phyloP scores from a whole-genome alignment of 2,329 filamentous ascomycete genomes.

The Colletotrichum phormii region DNA sequence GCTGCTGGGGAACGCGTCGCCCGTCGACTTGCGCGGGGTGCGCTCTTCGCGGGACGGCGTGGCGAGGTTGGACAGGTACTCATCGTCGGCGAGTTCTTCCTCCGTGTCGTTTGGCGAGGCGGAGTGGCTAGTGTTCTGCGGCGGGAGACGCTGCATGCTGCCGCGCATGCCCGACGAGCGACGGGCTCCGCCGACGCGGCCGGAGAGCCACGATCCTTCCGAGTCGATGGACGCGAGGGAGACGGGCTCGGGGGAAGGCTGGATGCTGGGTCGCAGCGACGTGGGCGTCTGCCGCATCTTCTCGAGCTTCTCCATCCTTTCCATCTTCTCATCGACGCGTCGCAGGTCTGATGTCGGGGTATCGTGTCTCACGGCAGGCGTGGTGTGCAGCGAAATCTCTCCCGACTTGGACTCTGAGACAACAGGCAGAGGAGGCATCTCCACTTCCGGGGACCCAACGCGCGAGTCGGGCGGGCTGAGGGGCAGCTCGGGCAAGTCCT shows the following conservation, averaged over 20 bases:
- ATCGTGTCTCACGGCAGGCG: conserved; percentile 53
- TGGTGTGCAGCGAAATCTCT: conserved; percentile 19
- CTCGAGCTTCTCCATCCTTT: conserved; percentile 38
- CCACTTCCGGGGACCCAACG: conserved; percentile 79
- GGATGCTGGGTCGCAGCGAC: conserved; percentile 51
- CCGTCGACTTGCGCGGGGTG: conserved; percentile 54
- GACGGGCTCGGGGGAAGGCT: conserved; percentile 71
- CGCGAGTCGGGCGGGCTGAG: conserved; percentile 87
- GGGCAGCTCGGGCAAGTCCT: conserved; percentile 89
- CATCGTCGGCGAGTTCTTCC: conserved; percentile 79
- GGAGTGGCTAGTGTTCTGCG: conserved; percentile 38
- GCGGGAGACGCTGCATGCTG: conserved; percentile 48
- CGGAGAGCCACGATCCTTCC: conserved; percentile 95
- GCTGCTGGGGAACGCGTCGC: conserved; percentile 66
- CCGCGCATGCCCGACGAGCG: conserved; percentile 59
- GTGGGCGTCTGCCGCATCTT: conserved; percentile 58
- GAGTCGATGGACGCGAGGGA: conserved; percentile 95
- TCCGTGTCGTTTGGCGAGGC: conserved; percentile 60
- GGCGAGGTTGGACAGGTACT: conserved; percentile 69
- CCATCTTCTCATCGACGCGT: conserved; percentile 50
- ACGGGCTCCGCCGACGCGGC: conserved; percentile 68
- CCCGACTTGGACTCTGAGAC: conserved; percentile 44
- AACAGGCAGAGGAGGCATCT: conserved; percentile 54
- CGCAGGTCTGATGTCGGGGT: conserved; percentile 59
- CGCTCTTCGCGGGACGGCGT: conserved; percentile 36